Percentiles rank a stretch among this genome's conserved stretches.
These are phyloP conservation scores for Pyrenula massariospora DNA, from an alignment of 495 filamentous ascomycete species.

Conservation along the genomic window DNA sequence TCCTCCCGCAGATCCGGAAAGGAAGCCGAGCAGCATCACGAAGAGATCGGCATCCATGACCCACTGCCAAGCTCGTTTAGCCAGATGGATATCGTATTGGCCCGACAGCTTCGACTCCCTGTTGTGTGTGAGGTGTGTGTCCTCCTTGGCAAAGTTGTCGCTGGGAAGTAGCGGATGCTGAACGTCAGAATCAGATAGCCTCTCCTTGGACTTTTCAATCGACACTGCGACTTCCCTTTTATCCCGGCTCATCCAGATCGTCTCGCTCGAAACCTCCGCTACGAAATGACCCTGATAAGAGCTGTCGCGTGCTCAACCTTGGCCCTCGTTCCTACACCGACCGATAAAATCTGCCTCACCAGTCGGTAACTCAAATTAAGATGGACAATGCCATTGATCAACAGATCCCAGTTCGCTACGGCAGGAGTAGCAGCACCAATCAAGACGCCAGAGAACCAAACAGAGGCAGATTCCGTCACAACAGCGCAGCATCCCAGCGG, in stretches of 20 bases:
- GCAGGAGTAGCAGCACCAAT: background rate
- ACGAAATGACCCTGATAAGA: background rate
- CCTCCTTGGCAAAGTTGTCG: too few species aligned
- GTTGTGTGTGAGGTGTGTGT: too few species aligned
- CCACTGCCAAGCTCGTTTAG: background rate
- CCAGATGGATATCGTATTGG: background rate
- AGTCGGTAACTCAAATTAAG: too few species aligned
- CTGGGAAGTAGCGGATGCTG: conserved; percentile 13
- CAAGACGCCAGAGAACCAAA: background rate
- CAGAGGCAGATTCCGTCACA: background rate
- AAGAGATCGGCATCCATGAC: background rate
- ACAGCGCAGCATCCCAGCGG: background rate
- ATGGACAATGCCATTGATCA: background rate
- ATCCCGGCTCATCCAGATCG: background rate
- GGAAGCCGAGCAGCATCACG: background rate
- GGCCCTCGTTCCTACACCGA: background rate
- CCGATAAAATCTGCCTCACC: too few species aligned
- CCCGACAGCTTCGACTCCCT: background rate
- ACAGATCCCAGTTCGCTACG: background rate
- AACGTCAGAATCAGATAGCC: background rate
- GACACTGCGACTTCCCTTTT: too few species aligned
- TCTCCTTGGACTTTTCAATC: too few species aligned
- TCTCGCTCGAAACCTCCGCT: background rate
- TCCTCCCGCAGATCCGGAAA: too few species aligned
- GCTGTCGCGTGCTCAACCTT: background rate